Base-by-base conservation (phyloP, 306 rosid genomes). In the Rosa lucieae region DNA sequence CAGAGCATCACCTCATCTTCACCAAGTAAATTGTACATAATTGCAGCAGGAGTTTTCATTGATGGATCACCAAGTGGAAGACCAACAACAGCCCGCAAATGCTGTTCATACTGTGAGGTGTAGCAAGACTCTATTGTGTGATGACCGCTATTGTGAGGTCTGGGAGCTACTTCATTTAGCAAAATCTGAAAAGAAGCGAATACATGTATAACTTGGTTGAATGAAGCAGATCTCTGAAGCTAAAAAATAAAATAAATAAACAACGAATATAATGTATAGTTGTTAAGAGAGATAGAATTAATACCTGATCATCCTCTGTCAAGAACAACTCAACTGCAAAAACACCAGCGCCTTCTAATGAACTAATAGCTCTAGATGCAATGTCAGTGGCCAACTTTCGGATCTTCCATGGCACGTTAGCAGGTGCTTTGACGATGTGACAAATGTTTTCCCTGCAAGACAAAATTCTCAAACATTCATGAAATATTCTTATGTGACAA, bases 81-180 rank as follows among this genome's bases (percentile, higher is more conserved):
- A 78, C 99, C 99, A 83, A 90, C 89, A 82, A 91, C 94, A 85
- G 98, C 97, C 53, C 94, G 92, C 85, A 95, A 90, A 86, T 93
- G 98, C 73, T 95, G 98, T 86, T 93, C 97, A 78, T 1, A 93
- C 81, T 95, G 99, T 26, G 99, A 95, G 73, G 97, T 91, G 70
- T 90, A 88, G 86, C 97, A 93, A 20, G 98, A 84, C 83, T 91
- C 98, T 43, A 95, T 95, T 37, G 97, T 94, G 79, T 94, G 97
- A 85, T 94, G 99, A 65, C 99, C 98, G n/a, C 98, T 95, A 80
- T 93, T 95, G 81, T 95, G 99, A 79, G 98, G 97, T 80, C 98
- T 90, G 78, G 94, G 97, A 8, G 97, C 99, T 44, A 95, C 98
- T 90, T 95, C 99, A 87, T 95, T 93, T 67, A 95, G 79, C 80